phyloP scores from a whole-genome alignment of 176 grass and related monocot genomes.

The Bothriochloa decipiens region DNA sequence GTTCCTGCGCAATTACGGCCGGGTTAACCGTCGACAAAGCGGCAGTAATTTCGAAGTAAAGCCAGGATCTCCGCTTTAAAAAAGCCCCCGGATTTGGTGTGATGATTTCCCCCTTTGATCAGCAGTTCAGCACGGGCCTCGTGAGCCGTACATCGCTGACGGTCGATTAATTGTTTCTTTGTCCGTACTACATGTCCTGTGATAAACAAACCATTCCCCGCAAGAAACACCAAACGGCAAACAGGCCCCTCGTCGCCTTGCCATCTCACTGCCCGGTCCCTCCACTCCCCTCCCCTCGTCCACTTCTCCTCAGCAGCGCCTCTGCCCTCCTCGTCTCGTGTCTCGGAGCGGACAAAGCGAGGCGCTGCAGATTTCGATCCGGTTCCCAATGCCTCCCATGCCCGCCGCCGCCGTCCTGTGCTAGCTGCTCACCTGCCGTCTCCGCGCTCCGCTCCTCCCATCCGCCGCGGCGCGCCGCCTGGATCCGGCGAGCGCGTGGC shows the following conservation, averaged over 20 bases:
- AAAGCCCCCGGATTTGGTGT: slow-evolving; percentile 33
- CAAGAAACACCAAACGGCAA: slow-evolving; percentile 18
- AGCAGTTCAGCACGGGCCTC: neutral
- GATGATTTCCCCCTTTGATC: neutral
- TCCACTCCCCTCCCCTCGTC: neutral
- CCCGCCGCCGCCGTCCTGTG: slow-evolving; percentile 4
- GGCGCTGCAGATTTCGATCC: slow-evolving; percentile 51
- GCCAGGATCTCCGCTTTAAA: neutral
- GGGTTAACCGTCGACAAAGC: neutral
- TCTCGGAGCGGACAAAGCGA: slow-evolving; percentile 35
- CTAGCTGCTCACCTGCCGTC: neutral
- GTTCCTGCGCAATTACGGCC: neutral
- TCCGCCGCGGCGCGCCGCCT: slow-evolving; percentile 17
- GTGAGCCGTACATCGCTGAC: slow-evolving; percentile 4
- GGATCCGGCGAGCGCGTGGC: slow-evolving; percentile 47
- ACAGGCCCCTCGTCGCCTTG: neutral
- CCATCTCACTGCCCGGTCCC: neutral
- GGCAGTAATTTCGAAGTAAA: slow-evolving; percentile 5
- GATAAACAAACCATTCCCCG: slow-evolving; percentile 29
- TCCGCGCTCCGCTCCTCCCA: neutral
- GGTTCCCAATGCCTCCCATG: slow-evolving; percentile 24
- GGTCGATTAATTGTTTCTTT: neutral
- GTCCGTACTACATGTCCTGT: slow-evolving; percentile 41
- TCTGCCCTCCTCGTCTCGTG: neutral
- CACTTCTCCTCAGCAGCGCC: neutral